Evolutionary conservation across 202 grass and related monocot species (phyloP).

Genomic region (Thinopyrum obtusiflorum): DNA sequence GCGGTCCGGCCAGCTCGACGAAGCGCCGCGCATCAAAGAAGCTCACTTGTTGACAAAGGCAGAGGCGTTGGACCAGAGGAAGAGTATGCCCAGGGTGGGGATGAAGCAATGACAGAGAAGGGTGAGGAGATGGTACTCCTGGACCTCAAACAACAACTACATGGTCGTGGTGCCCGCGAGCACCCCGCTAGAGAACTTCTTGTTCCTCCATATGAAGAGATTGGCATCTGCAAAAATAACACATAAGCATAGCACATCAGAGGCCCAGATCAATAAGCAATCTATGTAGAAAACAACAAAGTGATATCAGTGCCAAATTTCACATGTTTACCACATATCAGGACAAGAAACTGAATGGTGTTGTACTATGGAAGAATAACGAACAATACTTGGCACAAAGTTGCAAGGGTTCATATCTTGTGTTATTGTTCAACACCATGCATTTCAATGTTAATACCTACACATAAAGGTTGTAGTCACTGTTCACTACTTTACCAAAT

Average conservation of each 20-base stretch:
- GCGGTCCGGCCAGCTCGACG: no score
- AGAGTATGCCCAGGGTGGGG: conserved; percentile 40
- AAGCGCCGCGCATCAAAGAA: no score
- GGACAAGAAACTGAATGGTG: background rate
- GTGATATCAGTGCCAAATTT: background rate
- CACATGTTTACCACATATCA: background rate
- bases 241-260: no score
- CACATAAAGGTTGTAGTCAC: background rate
- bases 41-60: conserved; percentile 57
- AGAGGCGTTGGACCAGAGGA: background rate
- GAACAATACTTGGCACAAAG: background rate
- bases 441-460: background rate
- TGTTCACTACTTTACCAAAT: background rate
- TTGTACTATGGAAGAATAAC: background rate
- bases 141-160: conserved; percentile 57
- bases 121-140: conserved; percentile 51
- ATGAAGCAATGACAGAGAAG: conserved; percentile 54
- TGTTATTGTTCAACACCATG: background rate
- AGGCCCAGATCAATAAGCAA: no score
- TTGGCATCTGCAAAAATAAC: no score
- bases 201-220: no score
- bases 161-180: no score
- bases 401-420: background rate
- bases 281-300: no score
- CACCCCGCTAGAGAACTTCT: no score